These are phyloP conservation scores for Penicillium sp. DNA, from an alignment of 2,329 filamentous ascomycete species.

Conservation along the genomic window DNA sequence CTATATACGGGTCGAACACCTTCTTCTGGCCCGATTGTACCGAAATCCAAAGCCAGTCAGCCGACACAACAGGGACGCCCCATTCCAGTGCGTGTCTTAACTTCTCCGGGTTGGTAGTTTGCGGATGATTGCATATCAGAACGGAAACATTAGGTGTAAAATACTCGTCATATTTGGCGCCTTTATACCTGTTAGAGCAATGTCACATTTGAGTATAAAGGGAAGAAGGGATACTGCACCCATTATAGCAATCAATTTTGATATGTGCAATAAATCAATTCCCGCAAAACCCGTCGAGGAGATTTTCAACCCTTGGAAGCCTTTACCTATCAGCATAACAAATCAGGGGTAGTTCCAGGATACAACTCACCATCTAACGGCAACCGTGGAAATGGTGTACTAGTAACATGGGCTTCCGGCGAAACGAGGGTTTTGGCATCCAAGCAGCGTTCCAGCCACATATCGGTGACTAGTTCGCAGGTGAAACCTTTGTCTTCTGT, in stretches of 20 bases:
- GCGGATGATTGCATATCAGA: slow-evolving; percentile 64
- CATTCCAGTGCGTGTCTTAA: slow-evolving; percentile 70
- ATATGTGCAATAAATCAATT: slow-evolving; percentile 80
- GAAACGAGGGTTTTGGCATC: slow-evolving; percentile 68
- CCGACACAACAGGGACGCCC: slow-evolving; percentile 74
- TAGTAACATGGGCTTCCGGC: slow-evolving; percentile 67
- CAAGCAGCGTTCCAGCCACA: slow-evolving; percentile 88
- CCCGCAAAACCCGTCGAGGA: slow-evolving; percentile 79
- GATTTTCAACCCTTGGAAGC: slow-evolving; percentile 66
- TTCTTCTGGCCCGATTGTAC: slow-evolving; percentile 54
- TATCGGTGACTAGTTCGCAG: slow-evolving; percentile 68
- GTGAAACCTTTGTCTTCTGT: slow-evolving; percentile 39
- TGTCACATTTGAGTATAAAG: neutral
- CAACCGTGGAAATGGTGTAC: slow-evolving; percentile 69
- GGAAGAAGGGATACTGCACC: slow-evolving; percentile 38
- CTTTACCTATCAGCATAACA: slow-evolving; percentile 31
- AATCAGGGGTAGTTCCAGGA: neutral
- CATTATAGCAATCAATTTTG: slow-evolving; percentile 69
- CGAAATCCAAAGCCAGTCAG: slow-evolving; percentile 81
- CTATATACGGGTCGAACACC: slow-evolving; percentile 45
- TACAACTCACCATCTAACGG: slow-evolving; percentile 53
- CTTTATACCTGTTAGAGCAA: slow-evolving; percentile 31
- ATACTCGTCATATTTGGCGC: slow-evolving; percentile 75
- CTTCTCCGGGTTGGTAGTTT: slow-evolving; percentile 63
- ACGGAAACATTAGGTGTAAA: slow-evolving; percentile 70